Percentiles rank a stretch among this genome's conserved stretches.
Evolutionary conservation across 2,329 filamentous ascomycete genomes (phyloP).

Genomic region (Botrytis deweyae): DNA sequence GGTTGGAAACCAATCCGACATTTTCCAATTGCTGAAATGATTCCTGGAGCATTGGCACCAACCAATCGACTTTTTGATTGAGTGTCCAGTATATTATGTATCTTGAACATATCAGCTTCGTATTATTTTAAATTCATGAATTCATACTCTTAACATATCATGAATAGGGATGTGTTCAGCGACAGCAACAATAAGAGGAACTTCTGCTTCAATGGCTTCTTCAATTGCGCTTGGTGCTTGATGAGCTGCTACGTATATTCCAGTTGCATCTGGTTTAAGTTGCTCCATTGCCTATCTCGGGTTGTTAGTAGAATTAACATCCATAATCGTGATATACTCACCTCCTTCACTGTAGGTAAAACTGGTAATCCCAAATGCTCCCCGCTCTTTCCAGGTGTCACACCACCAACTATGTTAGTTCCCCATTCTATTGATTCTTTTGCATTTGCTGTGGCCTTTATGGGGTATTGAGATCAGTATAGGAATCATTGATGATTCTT

Average conservation of each 20-base stretch:
- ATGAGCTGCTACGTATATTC: constrained; percentile 76
- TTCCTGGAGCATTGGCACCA: constrained; percentile 71
- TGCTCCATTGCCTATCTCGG: constrained; percentile 60
- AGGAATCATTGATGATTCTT: constrained; percentile 5
- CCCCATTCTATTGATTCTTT: constrained; percentile 75
- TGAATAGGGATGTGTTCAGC: constrained; percentile 75
- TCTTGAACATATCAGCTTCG: constrained; percentile 43
- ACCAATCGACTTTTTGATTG: constrained; percentile 69
- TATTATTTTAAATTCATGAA: neutral
- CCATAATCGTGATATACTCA: constrained; percentile 29
- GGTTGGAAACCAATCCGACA: constrained; percentile 77
- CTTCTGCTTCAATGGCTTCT: constrained; percentile 75
- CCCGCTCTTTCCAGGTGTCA: constrained; percentile 67
- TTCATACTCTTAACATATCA: constrained; percentile 63
- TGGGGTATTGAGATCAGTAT: neutral
- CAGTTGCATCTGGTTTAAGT: constrained; percentile 73
- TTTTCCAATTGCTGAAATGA: constrained; percentile 68
- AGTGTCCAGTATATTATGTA: constrained; percentile 66
- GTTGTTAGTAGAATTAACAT: constrained; percentile 7
- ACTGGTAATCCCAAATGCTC: constrained; percentile 74
- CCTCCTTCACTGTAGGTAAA: constrained; percentile 63
- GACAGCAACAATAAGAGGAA: constrained; percentile 72
- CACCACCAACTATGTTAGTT: constrained; percentile 76
- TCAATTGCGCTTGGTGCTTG: constrained; percentile 72
- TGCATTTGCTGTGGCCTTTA: constrained; percentile 72